These are phyloP conservation scores for Fragaria iinumae DNA, from an alignment of 306 rosid genomes.

Conservation along the genomic window DNA sequence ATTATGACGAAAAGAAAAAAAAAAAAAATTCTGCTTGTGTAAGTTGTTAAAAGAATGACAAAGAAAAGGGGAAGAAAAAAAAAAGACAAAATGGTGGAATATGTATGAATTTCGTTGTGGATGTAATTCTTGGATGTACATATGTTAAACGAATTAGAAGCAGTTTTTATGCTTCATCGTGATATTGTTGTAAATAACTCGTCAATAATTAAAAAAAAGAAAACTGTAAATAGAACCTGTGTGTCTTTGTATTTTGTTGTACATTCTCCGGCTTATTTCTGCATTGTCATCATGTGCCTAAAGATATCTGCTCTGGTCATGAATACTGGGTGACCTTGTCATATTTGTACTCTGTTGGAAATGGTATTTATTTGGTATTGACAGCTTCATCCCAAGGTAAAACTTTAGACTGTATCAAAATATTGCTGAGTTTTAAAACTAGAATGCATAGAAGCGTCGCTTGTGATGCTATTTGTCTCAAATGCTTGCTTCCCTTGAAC, in stretches of 20 bases:
- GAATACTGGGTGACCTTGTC: too few relatives aligned
- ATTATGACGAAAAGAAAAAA: background rate
- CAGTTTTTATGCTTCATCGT: conserved; percentile 24
- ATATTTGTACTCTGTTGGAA: too few relatives aligned
- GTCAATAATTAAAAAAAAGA: conserved; percentile 15
- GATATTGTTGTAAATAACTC: conserved; percentile 24
- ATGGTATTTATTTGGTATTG: too few relatives aligned
- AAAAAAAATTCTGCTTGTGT: background rate
- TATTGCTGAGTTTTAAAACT: too few relatives aligned
- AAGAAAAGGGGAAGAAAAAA: background rate
- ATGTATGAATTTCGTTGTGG: conserved; percentile 23
- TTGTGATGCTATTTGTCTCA: background rate
- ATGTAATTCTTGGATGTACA: conserved; percentile 54
- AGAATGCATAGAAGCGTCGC: background rate
- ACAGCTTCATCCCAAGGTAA: too few relatives aligned
- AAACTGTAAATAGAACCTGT: conserved; percentile 26
- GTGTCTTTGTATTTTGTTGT: background rate
- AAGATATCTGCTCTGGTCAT: too few relatives aligned
- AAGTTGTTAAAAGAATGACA: background rate
- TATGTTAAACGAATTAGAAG: conserved; percentile 32
- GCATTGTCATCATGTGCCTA: too few relatives aligned
- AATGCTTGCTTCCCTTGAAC: background rate
- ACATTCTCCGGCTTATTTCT: too few relatives aligned
- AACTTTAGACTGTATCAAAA: too few relatives aligned
- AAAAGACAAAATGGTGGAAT: background rate